Base-by-base conservation (phyloP, 768 basidiomycete species). In the Pisolithus tinctorius region DNA sequence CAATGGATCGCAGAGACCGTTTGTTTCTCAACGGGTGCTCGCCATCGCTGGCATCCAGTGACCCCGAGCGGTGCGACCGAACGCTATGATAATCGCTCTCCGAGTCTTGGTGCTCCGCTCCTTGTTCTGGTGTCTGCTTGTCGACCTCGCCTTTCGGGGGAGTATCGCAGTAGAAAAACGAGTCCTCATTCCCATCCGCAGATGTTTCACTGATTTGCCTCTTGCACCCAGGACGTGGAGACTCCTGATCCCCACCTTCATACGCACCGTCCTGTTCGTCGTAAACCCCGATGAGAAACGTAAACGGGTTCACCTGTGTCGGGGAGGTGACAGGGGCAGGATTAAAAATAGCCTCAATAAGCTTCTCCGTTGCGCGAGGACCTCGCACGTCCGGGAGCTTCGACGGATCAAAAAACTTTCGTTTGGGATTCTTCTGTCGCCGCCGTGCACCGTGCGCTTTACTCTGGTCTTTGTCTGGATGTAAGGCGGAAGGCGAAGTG, bases 261-360 rank as follows among this genome's bases (percentile, higher is more conserved):
- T 64, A 59, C 9, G 49, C 65, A 34, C 23, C 29, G 27, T 41
- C 45, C 17, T 40, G 56, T 11, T 37, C 47, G 27, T 49, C 47
- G 20, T 39, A 48, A 14, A 52, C 54, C 45, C 67, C 71, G 40
- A 61, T 57, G 38, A 69, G 68, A 49, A 69, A 72, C 6, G 72
- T 73, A 54, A 73, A 72, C 4, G 71, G 72, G 4, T 59, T 65
- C 17, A 67, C 53, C 38, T 51, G 52, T 31, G 25, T 46, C 1
- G 50, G 53, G 4, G 57, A 56, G 1, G 69, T 70, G 8, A 78
- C 78, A 2, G 73, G 75, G 2, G 74, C 74, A 2, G 88, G 88
- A 58, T 91, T 91, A 63, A 91, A 91, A 25, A 91, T 63, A 5
- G 85, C 81, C 50, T 91, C 88, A 60, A 90, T 89, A 39, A 91